phyloP scores from a whole-genome alignment of 208 protist genomes.

The Borovskyia barvae region DNA sequence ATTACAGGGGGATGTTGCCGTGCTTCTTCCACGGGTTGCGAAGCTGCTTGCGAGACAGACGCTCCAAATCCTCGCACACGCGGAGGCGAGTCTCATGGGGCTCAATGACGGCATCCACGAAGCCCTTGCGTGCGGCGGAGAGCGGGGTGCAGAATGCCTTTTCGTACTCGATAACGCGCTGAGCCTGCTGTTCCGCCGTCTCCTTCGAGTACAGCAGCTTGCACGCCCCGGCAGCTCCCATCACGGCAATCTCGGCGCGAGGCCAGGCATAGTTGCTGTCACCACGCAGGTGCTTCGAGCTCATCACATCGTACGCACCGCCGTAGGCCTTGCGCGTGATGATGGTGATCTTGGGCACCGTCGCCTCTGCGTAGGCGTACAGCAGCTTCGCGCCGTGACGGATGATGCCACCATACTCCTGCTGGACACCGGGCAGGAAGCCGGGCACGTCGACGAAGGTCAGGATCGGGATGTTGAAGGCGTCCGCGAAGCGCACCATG shows the following conservation, averaged over 20 bases:
- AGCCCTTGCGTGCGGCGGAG: constrained; percentile 89
- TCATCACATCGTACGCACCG: constrained; percentile 97
- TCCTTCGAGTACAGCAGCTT: constrained; percentile 91
- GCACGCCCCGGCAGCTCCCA: constrained; percentile 94
- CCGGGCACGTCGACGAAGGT: constrained; percentile 97
- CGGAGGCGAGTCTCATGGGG: constrained; percentile 79
- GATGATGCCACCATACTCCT: constrained; percentile 95
- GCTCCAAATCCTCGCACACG: constrained; percentile 93
- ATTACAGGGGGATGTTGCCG: constrained; percentile 95
- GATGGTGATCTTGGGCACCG: constrained; percentile 95
- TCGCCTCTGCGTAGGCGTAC: constrained; percentile 97
- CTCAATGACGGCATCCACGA: constrained; percentile 94
- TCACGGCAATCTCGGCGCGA: constrained; percentile 94
- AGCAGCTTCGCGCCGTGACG: constrained; percentile 97
- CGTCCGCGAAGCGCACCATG: constrained; percentile 96
- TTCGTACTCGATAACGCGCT: constrained; percentile 75
- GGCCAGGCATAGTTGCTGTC: constrained; percentile 96
- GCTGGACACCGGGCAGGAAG: constrained; percentile 93
- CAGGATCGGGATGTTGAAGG: constrained; percentile 97
- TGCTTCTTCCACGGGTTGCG: constrained; percentile 93
- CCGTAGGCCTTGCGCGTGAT: constrained; percentile 97
- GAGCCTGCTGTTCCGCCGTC: constrained; percentile 39
- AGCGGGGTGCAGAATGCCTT: constrained; percentile 91
- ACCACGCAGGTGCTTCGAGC: constrained; percentile 93
- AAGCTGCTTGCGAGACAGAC: constrained; percentile 86